Conservation (phyloP, 495 filamentous ascomycete genomes). For the Echria macrotheca region DNA sequence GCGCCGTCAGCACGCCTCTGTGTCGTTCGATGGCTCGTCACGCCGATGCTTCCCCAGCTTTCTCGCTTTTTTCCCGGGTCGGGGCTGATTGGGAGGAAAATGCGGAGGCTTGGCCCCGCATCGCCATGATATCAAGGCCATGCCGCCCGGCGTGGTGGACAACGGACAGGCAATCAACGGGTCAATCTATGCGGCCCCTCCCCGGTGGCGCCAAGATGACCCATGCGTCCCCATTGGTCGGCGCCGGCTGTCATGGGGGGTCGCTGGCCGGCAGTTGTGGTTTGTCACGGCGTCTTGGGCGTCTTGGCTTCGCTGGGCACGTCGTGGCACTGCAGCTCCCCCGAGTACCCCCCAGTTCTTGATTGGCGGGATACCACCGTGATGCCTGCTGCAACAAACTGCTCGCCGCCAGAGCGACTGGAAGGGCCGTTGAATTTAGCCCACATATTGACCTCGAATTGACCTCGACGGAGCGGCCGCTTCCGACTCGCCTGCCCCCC, state of each 20-base stretch:
- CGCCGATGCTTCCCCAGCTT: too few species aligned
- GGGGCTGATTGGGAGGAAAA: conserved; percentile 15
- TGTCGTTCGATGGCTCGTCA: too few species aligned
- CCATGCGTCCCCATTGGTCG: conserved; percentile 13
- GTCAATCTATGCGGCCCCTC: conserved; percentile 21
- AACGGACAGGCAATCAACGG: conserved; percentile 13
- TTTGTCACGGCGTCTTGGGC: conserved; percentile 3
- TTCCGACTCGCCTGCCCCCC: neutral
- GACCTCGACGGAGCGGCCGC: neutral
- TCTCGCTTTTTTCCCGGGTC: conserved; percentile 18
- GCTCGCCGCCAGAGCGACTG: neutral
- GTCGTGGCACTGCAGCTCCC: neutral
- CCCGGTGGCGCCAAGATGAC: conserved; percentile 1
- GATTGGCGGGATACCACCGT: neutral
- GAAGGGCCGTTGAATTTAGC: conserved; percentile 7
- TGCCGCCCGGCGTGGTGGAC: conserved; percentile 5
- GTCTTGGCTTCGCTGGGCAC: neutral
- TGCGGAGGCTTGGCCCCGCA: conserved; percentile 21
- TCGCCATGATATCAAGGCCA: conserved; percentile 9
- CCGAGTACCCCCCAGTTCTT: too few species aligned
- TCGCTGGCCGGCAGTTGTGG: conserved; percentile 20
- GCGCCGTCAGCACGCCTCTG: too few species aligned
- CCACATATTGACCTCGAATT: conserved; percentile 2
- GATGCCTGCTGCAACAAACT: neutral
- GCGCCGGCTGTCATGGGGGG: neutral